Evolutionary conservation across 2,329 filamentous ascomycete species (phyloP).

Genomic region (Ampelomyces quisqualis): DNA sequence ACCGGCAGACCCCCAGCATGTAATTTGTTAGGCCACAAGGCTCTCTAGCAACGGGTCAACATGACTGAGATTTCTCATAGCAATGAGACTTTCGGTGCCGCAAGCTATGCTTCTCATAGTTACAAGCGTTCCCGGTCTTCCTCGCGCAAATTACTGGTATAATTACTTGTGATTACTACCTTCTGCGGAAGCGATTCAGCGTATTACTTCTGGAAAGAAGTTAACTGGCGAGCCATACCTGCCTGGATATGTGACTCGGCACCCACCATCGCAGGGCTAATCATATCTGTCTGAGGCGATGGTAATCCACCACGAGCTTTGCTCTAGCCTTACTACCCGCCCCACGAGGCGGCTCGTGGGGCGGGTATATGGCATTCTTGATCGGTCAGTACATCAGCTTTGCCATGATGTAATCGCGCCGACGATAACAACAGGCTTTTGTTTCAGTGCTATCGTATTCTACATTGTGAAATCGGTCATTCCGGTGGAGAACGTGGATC

Average conservation of each 20-base stretch:
- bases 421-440: slow-evolving; percentile 40
- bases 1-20: slow-evolving; percentile 53
- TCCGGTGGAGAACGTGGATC: slow-evolving; percentile 44
- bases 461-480: slow-evolving; percentile 44
- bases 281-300: slow-evolving; percentile 41
- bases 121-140: slow-evolving; percentile 47
- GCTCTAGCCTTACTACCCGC: slow-evolving; percentile 51
- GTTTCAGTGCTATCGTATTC: slow-evolving; percentile 39
- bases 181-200: slow-evolving; percentile 40
- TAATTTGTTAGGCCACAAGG: slow-evolving; percentile 43
- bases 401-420: too few relatives aligned
- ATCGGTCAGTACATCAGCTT: slow-evolving; percentile 36
- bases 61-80: slow-evolving; percentile 12
- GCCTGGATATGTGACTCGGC: slow-evolving; percentile 50
- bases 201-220: slow-evolving; percentile 49
- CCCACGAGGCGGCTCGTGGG: too few relatives aligned
- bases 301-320: slow-evolving; percentile 39
- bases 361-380: slow-evolving; percentile 53
- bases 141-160: slow-evolving; percentile 45
- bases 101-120: slow-evolving; percentile 54
- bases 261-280: slow-evolving; percentile 47
- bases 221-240: slow-evolving; percentile 49
- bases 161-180: slow-evolving; percentile 44
- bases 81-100: slow-evolving; percentile 51
- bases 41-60: background rate